These are phyloP conservation scores for Chrysochromulina tobinii DNA, from an alignment of 78 protist species.

Conservation along the genomic window DNA sequence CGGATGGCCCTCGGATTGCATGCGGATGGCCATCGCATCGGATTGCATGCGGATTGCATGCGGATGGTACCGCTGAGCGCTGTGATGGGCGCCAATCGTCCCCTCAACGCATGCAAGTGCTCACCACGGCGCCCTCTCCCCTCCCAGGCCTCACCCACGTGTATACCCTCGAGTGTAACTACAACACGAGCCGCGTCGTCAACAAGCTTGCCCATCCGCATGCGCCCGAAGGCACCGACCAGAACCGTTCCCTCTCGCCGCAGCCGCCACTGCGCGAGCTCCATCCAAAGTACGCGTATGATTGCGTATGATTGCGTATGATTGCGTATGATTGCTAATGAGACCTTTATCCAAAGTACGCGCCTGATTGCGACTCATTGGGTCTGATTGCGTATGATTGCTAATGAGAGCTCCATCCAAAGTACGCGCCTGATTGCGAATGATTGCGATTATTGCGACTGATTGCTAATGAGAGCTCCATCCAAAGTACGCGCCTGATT, in stretches of 20 bases:
- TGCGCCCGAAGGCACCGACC: not conserved
- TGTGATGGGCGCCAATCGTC: not conserved
- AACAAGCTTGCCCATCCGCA: not conserved
- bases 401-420: not conserved
- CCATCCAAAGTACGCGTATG: not conserved
- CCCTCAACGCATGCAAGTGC: too few species aligned
- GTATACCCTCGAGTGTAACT: slow-evolving; percentile 51
- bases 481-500: not conserved
- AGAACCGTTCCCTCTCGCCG: not conserved
- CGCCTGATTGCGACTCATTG: too few species aligned
- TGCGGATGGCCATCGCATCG: too few species aligned
- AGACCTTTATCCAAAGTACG: not conserved
- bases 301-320: too few species aligned
- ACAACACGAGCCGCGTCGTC: not conserved
- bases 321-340: not conserved
- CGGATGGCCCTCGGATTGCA: too few species aligned
- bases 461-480: not conserved
- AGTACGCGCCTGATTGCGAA: not conserved
- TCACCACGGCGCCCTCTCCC: not conserved
- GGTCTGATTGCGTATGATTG: too few species aligned
- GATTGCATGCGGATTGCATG: too few species aligned
- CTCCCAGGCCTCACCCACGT: not conserved
- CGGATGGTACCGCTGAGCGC: too few species aligned
- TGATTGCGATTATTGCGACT: too few species aligned
- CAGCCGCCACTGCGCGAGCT: not conserved